Evolutionary conservation across 148 eudicot species (phyloP), one percentile per base, ranked within the genome.

Genomic region (Suaeda aralocaspica): DNA sequence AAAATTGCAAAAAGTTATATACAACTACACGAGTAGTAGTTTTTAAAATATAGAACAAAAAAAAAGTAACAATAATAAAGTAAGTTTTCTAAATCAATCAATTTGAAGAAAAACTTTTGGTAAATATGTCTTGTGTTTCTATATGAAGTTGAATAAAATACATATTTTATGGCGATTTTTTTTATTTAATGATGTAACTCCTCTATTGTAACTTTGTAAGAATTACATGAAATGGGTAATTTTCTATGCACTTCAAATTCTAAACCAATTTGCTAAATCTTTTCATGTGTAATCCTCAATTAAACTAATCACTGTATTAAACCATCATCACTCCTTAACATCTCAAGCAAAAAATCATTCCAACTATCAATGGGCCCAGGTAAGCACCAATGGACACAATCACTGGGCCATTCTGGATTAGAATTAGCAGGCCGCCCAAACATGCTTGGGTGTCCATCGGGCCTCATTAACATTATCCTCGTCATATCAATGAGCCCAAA

Each of bases 301-400:
- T 68, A 18, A 59, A 1, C 15, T 66, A 30, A 60, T 58, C 41
- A 30, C 45, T n/a, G 5, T 30, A 50, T 48, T 66, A 44, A 67
- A 10, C n/a, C 25, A 39, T 76, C 67, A 53, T 76, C 87, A 62
- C 62, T 78, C 65, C 72, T 83, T 59, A 89, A 44, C 68, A 87
- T 62, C 57, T 89, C 84, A 57, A 82, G 80, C 83, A 89, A 72
- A 74, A 89, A 74, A 80, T 84, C 87, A 52, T 45, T 78, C 90
- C 90, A 86, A 65, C 73, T 73, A 66, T 88, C 92, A 74, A 90
- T 86, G 11, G 92, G 85, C 8, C 96, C 92, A 19, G 95, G 95
- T 58, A 90, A 68, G 26, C 96, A 90, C 90, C 92, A 90, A 81
- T 90, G 96, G 13, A 90, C 88, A 78, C 96, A 90, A 60, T 87